phyloP scores from a whole-genome alignment of 148 eudicot species.

The Salicornia ramosissima region DNA sequence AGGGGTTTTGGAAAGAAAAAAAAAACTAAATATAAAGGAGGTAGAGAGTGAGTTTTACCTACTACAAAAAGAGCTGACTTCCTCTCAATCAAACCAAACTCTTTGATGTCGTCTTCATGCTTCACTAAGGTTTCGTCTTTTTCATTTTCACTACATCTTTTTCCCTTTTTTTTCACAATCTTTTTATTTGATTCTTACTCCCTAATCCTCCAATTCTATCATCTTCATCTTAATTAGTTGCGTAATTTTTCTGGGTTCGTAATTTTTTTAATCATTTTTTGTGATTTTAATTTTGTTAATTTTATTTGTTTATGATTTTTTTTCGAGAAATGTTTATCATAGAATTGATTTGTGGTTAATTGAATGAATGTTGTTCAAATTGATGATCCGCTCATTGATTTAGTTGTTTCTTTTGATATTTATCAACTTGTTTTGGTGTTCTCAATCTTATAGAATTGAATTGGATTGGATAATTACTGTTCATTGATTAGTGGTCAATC shows the following conservation, averaged over 20 bases:
- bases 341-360: conserved; percentile 20
- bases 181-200: no score
- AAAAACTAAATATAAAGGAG: not conserved
- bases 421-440: not conserved
- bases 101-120: not conserved
- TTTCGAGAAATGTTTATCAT: not conserved
- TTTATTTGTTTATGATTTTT: not conserved
- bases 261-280: not conserved
- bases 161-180: not conserved
- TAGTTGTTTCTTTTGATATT: not conserved
- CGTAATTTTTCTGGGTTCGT: conserved; percentile 15
- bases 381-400: not conserved
- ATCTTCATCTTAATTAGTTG: not conserved
- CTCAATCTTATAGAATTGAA: not conserved
- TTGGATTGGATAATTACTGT: no score
- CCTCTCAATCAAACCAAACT: conserved; percentile 3
- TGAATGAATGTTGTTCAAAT: not conserved
- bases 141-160: not conserved
- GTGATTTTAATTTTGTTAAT: not conserved
- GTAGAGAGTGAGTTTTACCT: conserved; percentile 26
- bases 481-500: conserved; percentile 11
- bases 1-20: no score
- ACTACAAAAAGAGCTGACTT: conserved; percentile 19
- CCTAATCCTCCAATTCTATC: no score
- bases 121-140: conserved; percentile 10